Base-by-base conservation (phyloP, 768 basidiomycete species). In the Inosperma sp. region DNA sequence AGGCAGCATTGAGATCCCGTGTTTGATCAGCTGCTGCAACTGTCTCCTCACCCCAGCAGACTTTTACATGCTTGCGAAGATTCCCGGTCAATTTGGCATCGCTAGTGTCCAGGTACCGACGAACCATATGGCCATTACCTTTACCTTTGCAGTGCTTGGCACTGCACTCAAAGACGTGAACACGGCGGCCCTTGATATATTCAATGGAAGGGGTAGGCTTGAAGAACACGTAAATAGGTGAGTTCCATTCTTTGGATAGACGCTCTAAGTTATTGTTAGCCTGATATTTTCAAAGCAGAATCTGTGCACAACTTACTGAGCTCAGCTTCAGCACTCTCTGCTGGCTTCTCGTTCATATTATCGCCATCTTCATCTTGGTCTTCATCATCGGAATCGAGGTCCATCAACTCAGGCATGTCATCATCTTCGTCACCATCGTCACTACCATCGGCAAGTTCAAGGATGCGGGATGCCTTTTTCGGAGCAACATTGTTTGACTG, bases 11-110 rank as follows among this genome's bases (percentile, higher is more conserved):
- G 16, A 49, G 12, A 43, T 58, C 42, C 48, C 49, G 48, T 1
- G 46, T 51, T 14, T 27, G 23, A 41, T 56, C 54, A 25, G 61
- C 63, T 5, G 52, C 55, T 1, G 62, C 48, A 13, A 67, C 21
- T 1, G 55, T 58, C 5, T 67, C 64, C 1, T 52, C 14, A 5
- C 68, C 67, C 62, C 62, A 68, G 60, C 71, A 71, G 0, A n/a
- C 25, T 5, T 51, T 52, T 0, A 56, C 62, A 54, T 71, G 63
- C 33, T 57, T 57, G n/a, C 48, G 46, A 33, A 67, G 47, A 56
- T 70, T 70, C 10, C 62, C 51, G 0, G 68, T 72, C 3, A 59
- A 65, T 9, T 42, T 41, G 0, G 48, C 37, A 49, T 68, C 66
- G 5, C 26, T 53, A 7, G 41, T 64, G 35, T 67, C 62, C 3